Conservation (phyloP, 805 yeast genomes). For the Suhomyces prunicola region DNA sequence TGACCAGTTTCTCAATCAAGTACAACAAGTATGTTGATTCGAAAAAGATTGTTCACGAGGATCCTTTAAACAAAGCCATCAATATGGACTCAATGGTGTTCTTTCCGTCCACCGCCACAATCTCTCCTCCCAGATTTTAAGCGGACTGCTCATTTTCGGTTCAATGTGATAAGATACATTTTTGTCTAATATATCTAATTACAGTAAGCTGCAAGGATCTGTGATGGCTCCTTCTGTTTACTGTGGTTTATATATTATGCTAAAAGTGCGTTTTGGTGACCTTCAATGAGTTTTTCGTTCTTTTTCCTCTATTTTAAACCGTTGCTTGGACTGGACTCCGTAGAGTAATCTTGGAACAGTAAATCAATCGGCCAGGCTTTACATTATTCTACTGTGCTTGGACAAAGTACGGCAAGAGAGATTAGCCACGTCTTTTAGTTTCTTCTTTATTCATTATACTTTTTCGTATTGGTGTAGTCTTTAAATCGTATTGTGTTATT, state of each 20-base stretch:
- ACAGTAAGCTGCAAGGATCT: constrained; percentile 15
- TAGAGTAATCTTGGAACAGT: background rate
- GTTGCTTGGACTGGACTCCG: background rate
- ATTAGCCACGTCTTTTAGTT: background rate
- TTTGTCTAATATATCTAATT: constrained; percentile 15
- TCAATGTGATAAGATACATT: constrained; percentile 12
- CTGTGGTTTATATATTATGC: constrained; percentile 17
- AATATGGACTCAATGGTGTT: constrained; percentile 16
- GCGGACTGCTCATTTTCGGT: constrained; percentile 5
- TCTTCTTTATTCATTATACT: background rate
- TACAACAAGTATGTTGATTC: constrained; percentile 20
- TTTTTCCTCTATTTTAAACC: background rate
- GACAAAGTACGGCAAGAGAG: background rate
- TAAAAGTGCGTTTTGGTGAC: constrained; percentile 12
- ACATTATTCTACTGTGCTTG: background rate
- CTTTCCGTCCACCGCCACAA: constrained; percentile 4
- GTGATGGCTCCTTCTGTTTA: constrained; percentile 11
- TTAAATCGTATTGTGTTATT: too few species aligned
- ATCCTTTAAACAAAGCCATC: constrained; percentile 11
- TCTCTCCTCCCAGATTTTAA: constrained; percentile 4
- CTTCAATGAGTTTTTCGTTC: constrained; percentile 2
- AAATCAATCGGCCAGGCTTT: background rate
- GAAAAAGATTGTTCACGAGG: constrained; percentile 7
- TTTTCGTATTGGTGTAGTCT: background rate
- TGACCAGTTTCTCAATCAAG: constrained; percentile 30